These are phyloP conservation scores for Fusarium sp. DNA, from an alignment of 2,329 filamentous ascomycete species.

Conservation along the genomic window DNA sequence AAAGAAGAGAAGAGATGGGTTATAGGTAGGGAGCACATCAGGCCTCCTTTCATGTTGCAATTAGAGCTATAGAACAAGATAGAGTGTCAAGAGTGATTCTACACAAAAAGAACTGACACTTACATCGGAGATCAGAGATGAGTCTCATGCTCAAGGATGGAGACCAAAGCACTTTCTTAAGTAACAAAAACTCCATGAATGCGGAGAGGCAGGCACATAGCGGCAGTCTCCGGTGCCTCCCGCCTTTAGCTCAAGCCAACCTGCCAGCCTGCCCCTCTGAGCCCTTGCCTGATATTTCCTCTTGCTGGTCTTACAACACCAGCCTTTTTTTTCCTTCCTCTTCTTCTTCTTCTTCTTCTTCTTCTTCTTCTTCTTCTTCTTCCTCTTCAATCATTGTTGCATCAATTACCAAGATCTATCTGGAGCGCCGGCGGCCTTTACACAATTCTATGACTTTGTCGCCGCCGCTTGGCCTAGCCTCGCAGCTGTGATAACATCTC, in stretches of 20 bases:
- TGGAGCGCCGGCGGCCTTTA: background rate
- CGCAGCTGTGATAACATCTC: background rate
- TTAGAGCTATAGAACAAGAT: background rate
- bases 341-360: too few relatives aligned
- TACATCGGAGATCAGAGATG: background rate
- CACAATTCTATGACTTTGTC: background rate
- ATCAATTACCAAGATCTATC: background rate
- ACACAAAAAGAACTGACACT: background rate
- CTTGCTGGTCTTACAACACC: background rate
- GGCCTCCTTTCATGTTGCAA: background rate
- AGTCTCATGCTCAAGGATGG: background rate
- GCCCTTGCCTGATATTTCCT: background rate
- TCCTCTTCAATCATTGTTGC: background rate
- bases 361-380: background rate
- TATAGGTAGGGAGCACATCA: background rate
- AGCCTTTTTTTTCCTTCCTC: background rate
- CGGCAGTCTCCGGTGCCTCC: slow-evolving; percentile 14
- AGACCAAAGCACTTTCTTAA: background rate
- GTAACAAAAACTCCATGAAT: background rate
- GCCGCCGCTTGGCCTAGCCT: background rate
- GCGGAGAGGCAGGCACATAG: background rate
- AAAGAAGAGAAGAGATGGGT: background rate
- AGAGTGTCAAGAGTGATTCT: background rate
- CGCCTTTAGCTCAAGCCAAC: slow-evolving; percentile 6
- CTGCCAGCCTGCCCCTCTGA: background rate